phyloP scores from a whole-genome alignment of 2,329 filamentous ascomycete species.

The Aspergillus ibericus region DNA sequence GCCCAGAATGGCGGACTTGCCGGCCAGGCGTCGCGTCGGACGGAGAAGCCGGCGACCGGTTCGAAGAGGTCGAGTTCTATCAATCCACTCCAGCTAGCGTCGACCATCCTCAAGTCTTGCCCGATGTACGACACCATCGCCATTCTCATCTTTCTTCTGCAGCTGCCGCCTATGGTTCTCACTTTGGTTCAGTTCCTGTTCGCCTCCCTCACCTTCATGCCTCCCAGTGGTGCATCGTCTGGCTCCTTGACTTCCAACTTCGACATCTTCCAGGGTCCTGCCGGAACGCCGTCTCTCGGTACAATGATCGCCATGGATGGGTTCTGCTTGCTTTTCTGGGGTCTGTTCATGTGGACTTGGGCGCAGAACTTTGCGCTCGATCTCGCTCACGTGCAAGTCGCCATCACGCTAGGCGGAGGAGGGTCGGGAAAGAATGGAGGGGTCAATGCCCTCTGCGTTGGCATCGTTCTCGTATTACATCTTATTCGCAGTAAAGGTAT shows the following conservation, averaged over 20 bases:
- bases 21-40: conserved; percentile 31
- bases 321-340: conserved; percentile 78
- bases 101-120: conserved; percentile 85
- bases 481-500: conserved; percentile 48
- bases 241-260: conserved; percentile 75
- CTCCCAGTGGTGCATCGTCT: conserved; percentile 74
- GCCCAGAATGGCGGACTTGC: conserved; percentile 32
- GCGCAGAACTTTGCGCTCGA: conserved; percentile 87
- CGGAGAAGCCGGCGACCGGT: conserved; percentile 28
- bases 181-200: conserved; percentile 90
- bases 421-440: conserved; percentile 52
- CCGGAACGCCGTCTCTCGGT: conserved; percentile 80
- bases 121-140: conserved; percentile 93
- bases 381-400: conserved; percentile 88
- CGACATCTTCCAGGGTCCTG: conserved; percentile 86
- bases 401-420: conserved; percentile 83
- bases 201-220: conserved; percentile 88
- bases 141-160: conserved; percentile 92
- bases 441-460: conserved; percentile 47
- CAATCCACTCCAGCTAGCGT: conserved; percentile 72
- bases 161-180: conserved; percentile 83
- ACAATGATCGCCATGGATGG: conserved; percentile 83
- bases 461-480: conserved; percentile 48
- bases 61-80: conserved; percentile 52
- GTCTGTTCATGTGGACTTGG: conserved; percentile 78